Evolutionary conservation across 2,329 filamentous ascomycete species (phyloP).

Genomic region (Juglanconis sp.): DNA sequence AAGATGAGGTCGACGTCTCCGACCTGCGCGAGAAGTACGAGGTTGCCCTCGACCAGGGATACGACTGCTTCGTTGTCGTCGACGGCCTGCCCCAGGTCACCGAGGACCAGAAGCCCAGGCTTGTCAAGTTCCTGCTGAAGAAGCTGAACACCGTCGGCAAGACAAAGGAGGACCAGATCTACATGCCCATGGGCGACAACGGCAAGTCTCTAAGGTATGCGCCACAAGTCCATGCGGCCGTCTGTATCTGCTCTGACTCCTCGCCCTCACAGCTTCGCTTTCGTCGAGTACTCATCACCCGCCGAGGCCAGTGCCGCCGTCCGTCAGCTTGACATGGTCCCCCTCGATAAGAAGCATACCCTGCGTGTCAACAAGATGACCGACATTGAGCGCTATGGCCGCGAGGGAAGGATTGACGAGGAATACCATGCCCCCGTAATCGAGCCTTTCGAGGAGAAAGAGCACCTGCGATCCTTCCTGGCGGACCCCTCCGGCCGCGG

Average conservation of each 20-base stretch:
- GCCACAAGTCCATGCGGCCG: background rate
- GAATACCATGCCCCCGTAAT: slow-evolving; percentile 80
- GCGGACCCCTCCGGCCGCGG: slow-evolving; percentile 75
- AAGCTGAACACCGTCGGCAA: slow-evolving; percentile 85
- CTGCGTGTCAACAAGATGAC: slow-evolving; percentile 97
- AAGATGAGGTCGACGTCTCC: slow-evolving; percentile 91
- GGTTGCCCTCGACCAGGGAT: slow-evolving; percentile 90
- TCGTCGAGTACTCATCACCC: slow-evolving; percentile 91
- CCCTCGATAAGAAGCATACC: slow-evolving; percentile 95
- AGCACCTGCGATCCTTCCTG: slow-evolving; percentile 92
- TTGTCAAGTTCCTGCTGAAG: slow-evolving; percentile 93
- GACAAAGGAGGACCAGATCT: slow-evolving; percentile 81
- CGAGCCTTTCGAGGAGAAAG: slow-evolving; percentile 83
- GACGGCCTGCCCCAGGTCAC: slow-evolving; percentile 89
- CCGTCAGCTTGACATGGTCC: slow-evolving; percentile 78
- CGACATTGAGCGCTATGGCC: slow-evolving; percentile 93
- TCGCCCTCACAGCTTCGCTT: slow-evolving; percentile 69
- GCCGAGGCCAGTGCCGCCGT: slow-evolving; percentile 87
- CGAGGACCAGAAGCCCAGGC: slow-evolving; percentile 87
- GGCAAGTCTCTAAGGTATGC: slow-evolving; percentile 81
- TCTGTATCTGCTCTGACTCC: slow-evolving; percentile 4
- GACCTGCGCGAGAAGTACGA: slow-evolving; percentile 94
- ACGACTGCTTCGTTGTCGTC: slow-evolving; percentile 94
- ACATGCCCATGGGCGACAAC: slow-evolving; percentile 89
- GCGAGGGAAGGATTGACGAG: slow-evolving; percentile 90